Evolutionary conservation across 345 rosid species (phyloP).

Genomic region (Populus simonii): DNA sequence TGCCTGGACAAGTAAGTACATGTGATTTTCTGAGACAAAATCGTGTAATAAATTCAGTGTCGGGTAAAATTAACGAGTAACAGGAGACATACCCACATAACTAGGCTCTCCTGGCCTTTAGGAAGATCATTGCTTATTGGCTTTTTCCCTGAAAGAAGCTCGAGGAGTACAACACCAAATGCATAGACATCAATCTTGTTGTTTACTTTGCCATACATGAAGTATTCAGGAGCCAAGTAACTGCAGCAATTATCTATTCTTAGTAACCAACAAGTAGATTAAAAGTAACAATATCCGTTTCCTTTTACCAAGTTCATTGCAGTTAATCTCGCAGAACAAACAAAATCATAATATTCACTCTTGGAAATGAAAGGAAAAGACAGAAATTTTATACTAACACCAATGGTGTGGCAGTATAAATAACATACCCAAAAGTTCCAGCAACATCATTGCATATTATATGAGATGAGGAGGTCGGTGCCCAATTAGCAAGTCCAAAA

Average conservation of each 20-base stretch:
- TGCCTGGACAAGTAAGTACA: slow-evolving; percentile 21
- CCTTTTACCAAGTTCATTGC: background rate
- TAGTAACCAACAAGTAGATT: background rate
- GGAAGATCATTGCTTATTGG: slow-evolving; percentile 32
- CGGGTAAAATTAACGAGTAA: background rate
- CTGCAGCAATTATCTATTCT: slow-evolving; percentile 39
- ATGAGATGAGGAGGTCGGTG: slow-evolving; percentile 49
- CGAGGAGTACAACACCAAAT: slow-evolving; percentile 45
- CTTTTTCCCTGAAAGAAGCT: slow-evolving; percentile 24
- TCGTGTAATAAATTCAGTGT: background rate
- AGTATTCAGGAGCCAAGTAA: slow-evolving; percentile 96
- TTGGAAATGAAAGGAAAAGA: background rate
- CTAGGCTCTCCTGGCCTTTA: slow-evolving; percentile 34
- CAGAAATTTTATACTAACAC: background rate
- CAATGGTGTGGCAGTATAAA: background rate
- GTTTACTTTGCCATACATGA: slow-evolving; percentile 90
- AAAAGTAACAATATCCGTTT: background rate
- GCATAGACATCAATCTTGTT: slow-evolving; percentile 95
- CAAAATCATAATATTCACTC: background rate
- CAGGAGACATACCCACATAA: slow-evolving; percentile 29
- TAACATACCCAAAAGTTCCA: slow-evolving; percentile 91
- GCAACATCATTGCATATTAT: slow-evolving; percentile 59
- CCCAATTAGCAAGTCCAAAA: slow-evolving; percentile 89
- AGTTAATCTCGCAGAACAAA: background rate
- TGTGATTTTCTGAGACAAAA: slow-evolving; percentile 2